Evolutionary conservation across 2,329 filamentous ascomycete species (phyloP).

Genomic region (Sclerotinia glacialis): DNA sequence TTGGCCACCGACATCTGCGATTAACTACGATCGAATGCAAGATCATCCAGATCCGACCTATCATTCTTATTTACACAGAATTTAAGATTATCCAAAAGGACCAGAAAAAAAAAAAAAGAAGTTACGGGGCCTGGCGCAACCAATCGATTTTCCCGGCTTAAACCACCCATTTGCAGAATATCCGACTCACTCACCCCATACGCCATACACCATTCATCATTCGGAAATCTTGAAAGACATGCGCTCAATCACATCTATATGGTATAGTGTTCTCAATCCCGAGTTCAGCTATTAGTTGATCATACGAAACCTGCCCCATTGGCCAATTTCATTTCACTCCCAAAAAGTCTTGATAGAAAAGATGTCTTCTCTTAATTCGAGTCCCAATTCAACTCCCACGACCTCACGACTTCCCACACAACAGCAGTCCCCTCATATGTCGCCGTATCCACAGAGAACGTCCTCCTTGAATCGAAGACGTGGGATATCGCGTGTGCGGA

Average conservation of each 20-base stretch:
- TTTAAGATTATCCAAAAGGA: neutral
- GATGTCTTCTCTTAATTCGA: slow-evolving; percentile 17
- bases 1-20: neutral
- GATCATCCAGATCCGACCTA: slow-evolving; percentile 17
- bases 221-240: slow-evolving; percentile 5
- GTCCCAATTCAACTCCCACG: slow-evolving; percentile 11
- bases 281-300: slow-evolving; percentile 18
- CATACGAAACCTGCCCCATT: slow-evolving; percentile 5
- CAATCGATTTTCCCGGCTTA: neutral
- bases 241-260: slow-evolving; percentile 17
- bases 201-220: neutral
- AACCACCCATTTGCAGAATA: neutral
- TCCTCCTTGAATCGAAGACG: slow-evolving; percentile 27
- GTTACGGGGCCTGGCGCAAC: slow-evolving; percentile 8
- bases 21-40: slow-evolving; percentile 20
- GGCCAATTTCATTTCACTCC: neutral
- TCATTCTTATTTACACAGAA: neutral
- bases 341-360: neutral
- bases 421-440: slow-evolving; percentile 14
- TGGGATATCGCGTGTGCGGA: slow-evolving; percentile 38
- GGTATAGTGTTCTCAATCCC: slow-evolving; percentile 16
- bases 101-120: neutral
- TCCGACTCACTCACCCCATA: neutral
- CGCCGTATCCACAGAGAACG: slow-evolving; percentile 7
- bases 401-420: neutral